phyloP scores from a whole-genome alignment of 257 asterid genomes.

The Voacanga thouarsii region DNA sequence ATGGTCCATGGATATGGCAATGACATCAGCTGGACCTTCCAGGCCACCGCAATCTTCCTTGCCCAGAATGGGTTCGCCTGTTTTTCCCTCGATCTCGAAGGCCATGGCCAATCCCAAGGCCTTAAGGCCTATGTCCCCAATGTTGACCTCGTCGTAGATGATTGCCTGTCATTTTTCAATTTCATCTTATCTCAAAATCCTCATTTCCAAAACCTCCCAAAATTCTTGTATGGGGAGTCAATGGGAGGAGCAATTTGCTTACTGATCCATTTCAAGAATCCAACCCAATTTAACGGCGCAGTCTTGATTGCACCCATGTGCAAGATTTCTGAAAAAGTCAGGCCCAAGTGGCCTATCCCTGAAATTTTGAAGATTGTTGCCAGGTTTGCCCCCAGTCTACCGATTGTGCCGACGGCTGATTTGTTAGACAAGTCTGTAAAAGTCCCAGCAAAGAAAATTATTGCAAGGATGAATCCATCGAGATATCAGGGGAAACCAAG shows the following conservation, averaged over 20 bases:
- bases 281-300: slow-evolving; percentile 51
- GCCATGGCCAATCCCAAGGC: slow-evolving; percentile 88
- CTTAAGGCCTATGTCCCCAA: slow-evolving; percentile 73
- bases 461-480: slow-evolving; percentile 60
- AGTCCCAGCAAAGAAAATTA: slow-evolving; percentile 60
- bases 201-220: slow-evolving; percentile 26
- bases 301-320: slow-evolving; percentile 86
- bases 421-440: slow-evolving; percentile 73
- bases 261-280: slow-evolving; percentile 51
- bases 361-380: slow-evolving; percentile 51
- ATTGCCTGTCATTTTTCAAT: slow-evolving; percentile 47
- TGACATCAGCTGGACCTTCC: slow-evolving; percentile 91
- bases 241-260: slow-evolving; percentile 92
- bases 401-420: slow-evolving; percentile 80
- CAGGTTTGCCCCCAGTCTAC: slow-evolving; percentile 57
- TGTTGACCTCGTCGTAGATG: slow-evolving; percentile 59
- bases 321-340: slow-evolving; percentile 68
- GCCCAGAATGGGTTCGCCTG: slow-evolving; percentile 76
- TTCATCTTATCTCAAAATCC: slow-evolving; percentile 35
- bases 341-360: slow-evolving; percentile 81
- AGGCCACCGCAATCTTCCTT: slow-evolving; percentile 74
- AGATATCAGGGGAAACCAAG: slow-evolving; percentile 80
- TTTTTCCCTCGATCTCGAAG: slow-evolving; percentile 84
- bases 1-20: slow-evolving; percentile 94
- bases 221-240: slow-evolving; percentile 62